Evolutionary conservation across 768 basidiomycete species (phyloP).

Genomic region (Leccinum subtestaceum): DNA sequence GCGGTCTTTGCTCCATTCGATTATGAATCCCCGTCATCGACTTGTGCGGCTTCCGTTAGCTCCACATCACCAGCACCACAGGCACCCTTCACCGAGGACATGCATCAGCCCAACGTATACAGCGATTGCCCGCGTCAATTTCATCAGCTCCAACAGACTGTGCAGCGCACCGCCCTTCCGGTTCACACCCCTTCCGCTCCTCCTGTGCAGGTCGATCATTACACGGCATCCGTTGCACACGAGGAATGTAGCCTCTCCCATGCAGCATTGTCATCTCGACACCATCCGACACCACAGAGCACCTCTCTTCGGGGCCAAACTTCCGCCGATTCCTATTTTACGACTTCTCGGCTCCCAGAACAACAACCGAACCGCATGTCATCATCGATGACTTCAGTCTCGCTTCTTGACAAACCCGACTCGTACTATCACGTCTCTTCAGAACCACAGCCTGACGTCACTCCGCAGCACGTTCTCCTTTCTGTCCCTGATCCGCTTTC

Average conservation of each 20-base stretch:
- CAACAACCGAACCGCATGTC: constrained; percentile 25
- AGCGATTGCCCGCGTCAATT: constrained; percentile 29
- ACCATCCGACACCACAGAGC: constrained; percentile 17
- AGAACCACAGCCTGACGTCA: constrained; percentile 32
- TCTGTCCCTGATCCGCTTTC: constrained; percentile 30
- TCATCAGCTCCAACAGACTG: constrained; percentile 31
- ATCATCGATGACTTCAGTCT: constrained; percentile 28
- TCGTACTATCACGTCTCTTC: constrained; percentile 27
- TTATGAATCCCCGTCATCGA: constrained; percentile 25
- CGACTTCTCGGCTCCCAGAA: constrained; percentile 23
- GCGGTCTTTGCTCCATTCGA: constrained; percentile 28
- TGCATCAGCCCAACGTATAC: constrained; percentile 22
- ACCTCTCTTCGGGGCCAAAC: constrained; percentile 18
- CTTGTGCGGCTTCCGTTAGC: constrained; percentile 23
- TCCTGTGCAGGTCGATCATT: constrained; percentile 37
- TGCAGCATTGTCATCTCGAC: constrained; percentile 21
- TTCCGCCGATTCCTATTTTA: constrained; percentile 26
- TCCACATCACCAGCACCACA: constrained; percentile 31
- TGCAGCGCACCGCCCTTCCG: constrained; percentile 28
- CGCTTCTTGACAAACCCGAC: constrained; percentile 26
- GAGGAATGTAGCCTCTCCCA: constrained; percentile 30
- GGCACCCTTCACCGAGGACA: constrained; percentile 25
- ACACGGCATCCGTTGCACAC: constrained; percentile 29
- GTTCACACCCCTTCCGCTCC: constrained; percentile 25
- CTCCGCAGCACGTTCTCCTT: constrained; percentile 21